Base-by-base conservation (phyloP, 2,329 filamentous ascomycete genomes). In the Ophiosphaerella herpotricha region DNA sequence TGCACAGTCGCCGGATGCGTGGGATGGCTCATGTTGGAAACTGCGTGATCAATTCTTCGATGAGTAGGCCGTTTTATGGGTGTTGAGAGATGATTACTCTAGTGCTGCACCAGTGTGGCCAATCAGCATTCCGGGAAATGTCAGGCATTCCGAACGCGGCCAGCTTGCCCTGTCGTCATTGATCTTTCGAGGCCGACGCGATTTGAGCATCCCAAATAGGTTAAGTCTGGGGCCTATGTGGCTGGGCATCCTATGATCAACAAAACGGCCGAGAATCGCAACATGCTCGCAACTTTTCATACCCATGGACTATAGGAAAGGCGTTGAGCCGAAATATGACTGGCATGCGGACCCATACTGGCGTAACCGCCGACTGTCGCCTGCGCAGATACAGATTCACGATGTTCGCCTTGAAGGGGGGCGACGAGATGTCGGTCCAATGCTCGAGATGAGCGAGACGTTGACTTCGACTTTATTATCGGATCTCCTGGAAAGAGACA, bases 1-100 rank as follows among this genome's bases (percentile, higher is more conserved):
- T 80, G 78, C 38, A 79, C 75, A 9, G 72, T 66, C 23, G 76
- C 75, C 41, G 77, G 77, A 58, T 80, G 77, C 36, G 69, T 62
- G 45, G 78, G 77, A 56, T 77, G 75, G 51, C 71, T 74, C 48
- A 52, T 55, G 36, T 21, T 58, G 49, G 23, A 21, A 26, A 34
- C 31, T 46, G 43, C 43, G 43, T 50, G 43, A 50, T 50, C 43
- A 35, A 50, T 39, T 26, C 13, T 31, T 18, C 8, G 4, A 24
- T 12, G 13, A n/a, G 31, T 16, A 33, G 38, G 18, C 29, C 13
- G 9, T 21, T 13, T n/a, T 33, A 38, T 16, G 14, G 21, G 29
- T 16, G 13, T 31, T 24, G 37, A 39, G 37, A 24, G 16, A 29
- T 8, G 26, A 29, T 11, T 8, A 11, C 7, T 29, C 11, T 8